phyloP scores from a whole-genome alignment of 129 eudicot species.

The Centaurea solstitialis region DNA sequence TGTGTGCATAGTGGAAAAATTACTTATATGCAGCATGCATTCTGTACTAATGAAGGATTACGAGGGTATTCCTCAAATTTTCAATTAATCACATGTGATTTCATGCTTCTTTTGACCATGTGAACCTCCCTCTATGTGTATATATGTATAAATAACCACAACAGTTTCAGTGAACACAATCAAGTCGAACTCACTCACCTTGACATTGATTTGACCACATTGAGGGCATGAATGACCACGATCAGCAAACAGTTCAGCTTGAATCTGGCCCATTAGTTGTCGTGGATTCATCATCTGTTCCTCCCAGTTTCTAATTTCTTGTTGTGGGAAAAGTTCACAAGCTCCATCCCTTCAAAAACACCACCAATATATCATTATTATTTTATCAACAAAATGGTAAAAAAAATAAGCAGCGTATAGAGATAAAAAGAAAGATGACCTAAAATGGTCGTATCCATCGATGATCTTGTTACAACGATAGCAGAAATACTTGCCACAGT shows the following conservation, averaged over 20 bases:
- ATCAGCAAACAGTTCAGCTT: constrained; percentile 38
- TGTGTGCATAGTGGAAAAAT: no score
- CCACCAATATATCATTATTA: neutral
- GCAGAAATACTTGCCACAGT: constrained; percentile 77
- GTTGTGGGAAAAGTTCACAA: constrained; percentile 78
- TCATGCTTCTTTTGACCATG: no score
- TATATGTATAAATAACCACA: neutral
- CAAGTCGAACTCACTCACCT: constrained; percentile 41
- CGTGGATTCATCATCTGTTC: constrained; percentile 52
- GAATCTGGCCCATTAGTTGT: constrained; percentile 52
- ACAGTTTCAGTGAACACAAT: neutral
- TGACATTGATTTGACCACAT: constrained; percentile 65
- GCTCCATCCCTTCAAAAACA: constrained; percentile 49
- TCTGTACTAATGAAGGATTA: no score
- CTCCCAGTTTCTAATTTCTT: constrained; percentile 66
- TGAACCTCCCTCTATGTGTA: neutral
- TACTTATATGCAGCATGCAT: no score
- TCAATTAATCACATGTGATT: neutral
- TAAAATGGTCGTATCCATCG: constrained; percentile 84
- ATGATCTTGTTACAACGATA: constrained; percentile 74
- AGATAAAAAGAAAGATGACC: constrained; percentile 35
- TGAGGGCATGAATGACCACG: constrained; percentile 67
- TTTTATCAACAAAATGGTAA: neutral
- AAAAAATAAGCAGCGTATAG: neutral
- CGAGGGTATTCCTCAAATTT: no score